A percentile compares a stretch with the other conserved stretches of the same genome.
Conservation (phyloP, 148 eudicot genomes). For the Vaccinium darrowii region DNA sequence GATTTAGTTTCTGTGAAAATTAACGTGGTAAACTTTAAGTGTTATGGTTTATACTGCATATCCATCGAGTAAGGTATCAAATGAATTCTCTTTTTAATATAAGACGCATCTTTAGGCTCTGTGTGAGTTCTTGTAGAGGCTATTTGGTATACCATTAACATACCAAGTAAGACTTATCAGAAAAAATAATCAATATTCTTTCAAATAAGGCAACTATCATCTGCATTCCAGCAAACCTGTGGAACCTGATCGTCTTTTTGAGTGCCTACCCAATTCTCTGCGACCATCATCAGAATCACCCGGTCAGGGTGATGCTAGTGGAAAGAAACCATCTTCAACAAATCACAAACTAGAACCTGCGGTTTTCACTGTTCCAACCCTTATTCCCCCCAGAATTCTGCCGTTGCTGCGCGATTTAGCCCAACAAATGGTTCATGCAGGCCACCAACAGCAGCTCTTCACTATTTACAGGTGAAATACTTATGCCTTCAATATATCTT, state of each 20-base stretch:
- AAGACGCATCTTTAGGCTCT: slow-evolving; percentile 1
- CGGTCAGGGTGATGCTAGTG: slow-evolving; percentile 41
- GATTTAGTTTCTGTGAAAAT: background rate
- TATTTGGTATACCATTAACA: background rate
- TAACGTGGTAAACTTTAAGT: background rate
- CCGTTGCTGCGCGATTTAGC: slow-evolving; percentile 74
- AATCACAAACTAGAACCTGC: slow-evolving; percentile 42
- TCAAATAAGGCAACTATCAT: slow-evolving; percentile 18
- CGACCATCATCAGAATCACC: slow-evolving; percentile 60
- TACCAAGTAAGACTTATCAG: background rate
- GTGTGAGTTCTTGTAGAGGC: background rate
- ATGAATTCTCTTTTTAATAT: background rate
- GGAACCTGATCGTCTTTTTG: slow-evolving; percentile 84
- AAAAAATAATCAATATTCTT: background rate
- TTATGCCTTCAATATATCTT: background rate
- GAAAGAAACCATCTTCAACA: slow-evolving; percentile 27
- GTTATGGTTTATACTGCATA: background rate
- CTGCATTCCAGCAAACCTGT: slow-evolving; percentile 78
- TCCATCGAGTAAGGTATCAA: background rate
- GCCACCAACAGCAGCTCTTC: slow-evolving; percentile 72
- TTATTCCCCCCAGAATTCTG: slow-evolving; percentile 68
- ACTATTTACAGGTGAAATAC: slow-evolving; percentile 57
- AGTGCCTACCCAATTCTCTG: slow-evolving; percentile 68
- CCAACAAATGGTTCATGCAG: slow-evolving; percentile 73
- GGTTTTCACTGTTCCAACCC: slow-evolving; percentile 44